Conservation (phyloP, 176 grass and related monocot species). For the Oryza nivara region DNA sequence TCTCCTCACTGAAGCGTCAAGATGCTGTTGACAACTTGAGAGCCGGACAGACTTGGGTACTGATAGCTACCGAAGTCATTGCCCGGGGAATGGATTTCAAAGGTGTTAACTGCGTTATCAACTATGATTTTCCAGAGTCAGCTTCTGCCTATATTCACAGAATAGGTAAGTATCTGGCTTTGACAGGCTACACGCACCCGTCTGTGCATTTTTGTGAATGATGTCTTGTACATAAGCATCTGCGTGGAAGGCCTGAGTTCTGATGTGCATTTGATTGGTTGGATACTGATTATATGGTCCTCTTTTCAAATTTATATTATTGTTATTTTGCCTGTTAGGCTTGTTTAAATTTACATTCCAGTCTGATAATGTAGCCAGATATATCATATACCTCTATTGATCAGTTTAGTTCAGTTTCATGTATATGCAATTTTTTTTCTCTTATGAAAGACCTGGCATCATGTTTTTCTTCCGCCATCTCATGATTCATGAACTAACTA, state of each 20-base stretch:
- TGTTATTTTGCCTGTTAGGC: background rate
- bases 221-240: background rate
- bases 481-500: background rate
- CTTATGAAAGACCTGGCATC: background rate
- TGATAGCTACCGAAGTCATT: slow-evolving; percentile 94
- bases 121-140: slow-evolving; percentile 97
- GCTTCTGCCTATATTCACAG: slow-evolving; percentile 89
- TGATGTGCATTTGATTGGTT: slow-evolving; percentile 9
- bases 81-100: slow-evolving; percentile 98
- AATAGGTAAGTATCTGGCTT: slow-evolving; percentile 57
- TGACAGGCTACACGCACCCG: background rate
- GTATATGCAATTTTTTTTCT: background rate
- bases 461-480: background rate
- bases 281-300: background rate
- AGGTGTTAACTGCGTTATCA: slow-evolving; percentile 87
- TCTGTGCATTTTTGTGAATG: background rate
- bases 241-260: background rate
- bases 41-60: slow-evolving; percentile 86
- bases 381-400: background rate
- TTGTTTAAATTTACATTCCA: background rate
- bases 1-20: slow-evolving; percentile 58
- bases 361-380: background rate
- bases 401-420: background rate
- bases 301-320: background rate
- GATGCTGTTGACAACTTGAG: slow-evolving; percentile 98